These are phyloP conservation scores for Stentor coeruleus DNA, from an alignment of 73 alveolate genomes.

Conservation along the genomic window DNA sequence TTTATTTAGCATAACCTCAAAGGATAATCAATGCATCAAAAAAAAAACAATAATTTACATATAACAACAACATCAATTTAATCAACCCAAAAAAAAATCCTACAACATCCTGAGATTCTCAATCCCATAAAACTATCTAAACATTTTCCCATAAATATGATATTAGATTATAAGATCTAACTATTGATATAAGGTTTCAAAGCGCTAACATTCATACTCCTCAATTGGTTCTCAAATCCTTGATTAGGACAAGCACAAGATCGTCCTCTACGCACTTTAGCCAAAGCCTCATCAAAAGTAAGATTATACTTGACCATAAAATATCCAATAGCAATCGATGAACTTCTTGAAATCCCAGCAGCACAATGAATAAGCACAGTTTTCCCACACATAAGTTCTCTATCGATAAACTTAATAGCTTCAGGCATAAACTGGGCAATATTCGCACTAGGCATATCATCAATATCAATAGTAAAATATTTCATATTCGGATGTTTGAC, in stretches of 20 bases:
- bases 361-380: constrained; percentile 53
- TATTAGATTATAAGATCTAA: too few species aligned
- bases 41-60: too few species aligned
- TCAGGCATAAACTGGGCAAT: neutral
- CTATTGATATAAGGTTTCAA: too few species aligned
- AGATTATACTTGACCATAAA: constrained; percentile 34
- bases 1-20: too few species aligned
- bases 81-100: too few species aligned
- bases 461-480: neutral
- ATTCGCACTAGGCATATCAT: neutral
- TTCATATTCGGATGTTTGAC: neutral
- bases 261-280: neutral
- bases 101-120: too few species aligned
- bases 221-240: neutral
- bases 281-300: constrained; percentile 34
- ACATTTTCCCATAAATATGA: too few species aligned
- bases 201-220: too few species aligned
- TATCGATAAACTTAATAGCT: neutral
- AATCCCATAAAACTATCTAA: too few species aligned
- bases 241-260: neutral
- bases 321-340: constrained; percentile 51
- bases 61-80: too few species aligned
- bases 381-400: neutral
- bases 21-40: too few species aligned
- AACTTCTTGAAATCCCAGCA: constrained; percentile 52